Conservation (phyloP, 1,284 basidiomycete species). For the Pholiota adiposa region DNA sequence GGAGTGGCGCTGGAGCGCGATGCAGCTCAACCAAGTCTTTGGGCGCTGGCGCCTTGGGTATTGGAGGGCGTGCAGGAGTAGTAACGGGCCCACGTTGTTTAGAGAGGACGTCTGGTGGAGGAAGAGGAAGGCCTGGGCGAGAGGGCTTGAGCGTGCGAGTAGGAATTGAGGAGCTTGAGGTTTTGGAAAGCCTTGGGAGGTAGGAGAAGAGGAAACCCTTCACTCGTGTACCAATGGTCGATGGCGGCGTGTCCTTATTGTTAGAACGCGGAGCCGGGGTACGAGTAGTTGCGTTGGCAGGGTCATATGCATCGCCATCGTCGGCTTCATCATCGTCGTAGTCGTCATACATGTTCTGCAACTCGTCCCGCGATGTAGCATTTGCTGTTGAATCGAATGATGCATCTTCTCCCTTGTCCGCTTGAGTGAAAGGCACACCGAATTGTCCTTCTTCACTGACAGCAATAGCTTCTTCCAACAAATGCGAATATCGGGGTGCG, state of each 20-base stretch:
- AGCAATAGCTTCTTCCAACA: constrained; percentile 18
- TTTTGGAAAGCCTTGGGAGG: constrained; percentile 52
- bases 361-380: constrained; percentile 10
- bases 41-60: constrained; percentile 49
- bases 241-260: background rate
- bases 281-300: background rate
- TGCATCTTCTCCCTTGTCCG: background rate
- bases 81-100: constrained; percentile 55
- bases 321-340: background rate
- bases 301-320: background rate
- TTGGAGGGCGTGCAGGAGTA: constrained; percentile 58
- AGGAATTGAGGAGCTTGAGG: background rate
- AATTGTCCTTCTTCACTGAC: constrained; percentile 13
- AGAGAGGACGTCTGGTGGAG: constrained; percentile 53
- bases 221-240: constrained; percentile 41
- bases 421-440: background rate
- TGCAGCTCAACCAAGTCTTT: constrained; percentile 69
- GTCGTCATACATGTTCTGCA: background rate
- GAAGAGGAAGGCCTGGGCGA: constrained; percentile 51
- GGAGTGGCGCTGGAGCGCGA: constrained; percentile 44
- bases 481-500: constrained; percentile 59
- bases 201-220: constrained; percentile 65
- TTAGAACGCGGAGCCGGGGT: constrained; percentile 14
- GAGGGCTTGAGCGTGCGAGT: background rate
- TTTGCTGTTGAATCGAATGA: background rate